phyloP scores from a whole-genome alignment of 768 basidiomycete species.

The Imleria badia region DNA sequence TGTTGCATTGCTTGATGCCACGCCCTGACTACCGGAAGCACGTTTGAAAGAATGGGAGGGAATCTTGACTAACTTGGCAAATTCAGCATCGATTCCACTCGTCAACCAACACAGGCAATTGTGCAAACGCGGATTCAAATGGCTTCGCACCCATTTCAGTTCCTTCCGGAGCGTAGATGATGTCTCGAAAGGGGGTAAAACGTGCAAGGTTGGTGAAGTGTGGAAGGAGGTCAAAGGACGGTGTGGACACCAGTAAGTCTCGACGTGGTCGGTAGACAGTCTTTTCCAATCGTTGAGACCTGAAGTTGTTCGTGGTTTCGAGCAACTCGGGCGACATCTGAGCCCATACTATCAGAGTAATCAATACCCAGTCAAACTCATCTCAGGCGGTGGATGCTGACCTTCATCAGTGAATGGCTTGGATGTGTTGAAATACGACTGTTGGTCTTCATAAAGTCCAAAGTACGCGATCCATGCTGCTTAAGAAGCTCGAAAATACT shows the following conservation, averaged over 20 bases:
- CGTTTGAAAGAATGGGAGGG: background rate
- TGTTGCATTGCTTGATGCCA: background rate
- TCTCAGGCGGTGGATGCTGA: background rate
- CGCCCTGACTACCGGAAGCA: too few species aligned
- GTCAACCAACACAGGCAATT: background rate
- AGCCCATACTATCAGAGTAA: background rate
- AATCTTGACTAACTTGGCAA: background rate
- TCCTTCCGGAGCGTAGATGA: constrained; percentile 1
- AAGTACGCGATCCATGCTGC: constrained; percentile 4
- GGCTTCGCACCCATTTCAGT: background rate
- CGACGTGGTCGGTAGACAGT: constrained; percentile 4
- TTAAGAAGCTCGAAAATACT: constrained; percentile 14
- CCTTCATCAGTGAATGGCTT: constrained; percentile 10
- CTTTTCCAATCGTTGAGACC: background rate
- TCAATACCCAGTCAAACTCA: background rate
- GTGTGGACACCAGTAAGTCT: background rate
- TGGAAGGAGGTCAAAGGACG: background rate
- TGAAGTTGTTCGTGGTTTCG: background rate
- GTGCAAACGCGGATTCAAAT: constrained; percentile 7
- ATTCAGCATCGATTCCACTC: constrained; percentile 6
- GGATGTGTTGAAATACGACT: constrained; percentile 3
- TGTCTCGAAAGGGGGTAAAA: background rate
- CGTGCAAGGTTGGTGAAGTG: background rate
- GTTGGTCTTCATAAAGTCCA: background rate
- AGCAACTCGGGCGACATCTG: background rate